Conservation (phyloP, 2,329 filamentous ascomycete species). For the Aspergillus alliaceus region DNA sequence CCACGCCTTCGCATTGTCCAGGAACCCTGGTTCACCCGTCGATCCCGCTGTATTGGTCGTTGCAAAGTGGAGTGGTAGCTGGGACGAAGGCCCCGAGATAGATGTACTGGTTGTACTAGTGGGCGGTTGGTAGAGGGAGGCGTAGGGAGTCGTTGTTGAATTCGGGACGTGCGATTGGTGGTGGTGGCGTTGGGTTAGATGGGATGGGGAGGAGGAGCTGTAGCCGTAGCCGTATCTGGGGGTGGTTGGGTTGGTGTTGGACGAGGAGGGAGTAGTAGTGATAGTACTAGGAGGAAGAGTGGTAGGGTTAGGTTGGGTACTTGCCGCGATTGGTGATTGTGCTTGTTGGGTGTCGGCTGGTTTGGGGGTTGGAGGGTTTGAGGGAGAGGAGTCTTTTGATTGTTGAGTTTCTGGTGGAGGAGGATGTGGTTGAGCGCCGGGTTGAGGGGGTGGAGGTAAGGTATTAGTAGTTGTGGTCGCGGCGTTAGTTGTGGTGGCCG, state of each 20-base stretch:
- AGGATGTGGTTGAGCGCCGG: conserved; percentile 29
- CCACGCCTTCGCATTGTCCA: conserved; percentile 45
- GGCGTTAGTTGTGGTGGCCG: conserved; percentile 28
- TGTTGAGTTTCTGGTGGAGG: conserved; percentile 3
- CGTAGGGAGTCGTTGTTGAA: conserved; percentile 27
- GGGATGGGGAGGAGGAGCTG: conserved; percentile 22
- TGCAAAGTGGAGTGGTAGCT: conserved; percentile 18
- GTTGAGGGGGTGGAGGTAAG: conserved; percentile 42
- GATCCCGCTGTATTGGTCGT: conserved; percentile 11
- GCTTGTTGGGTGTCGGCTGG: conserved; percentile 12
- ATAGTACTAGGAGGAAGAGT: neutral
- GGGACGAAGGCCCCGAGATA: neutral
- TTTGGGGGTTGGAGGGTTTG: conserved; percentile 21
- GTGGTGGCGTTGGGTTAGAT: conserved; percentile 7
- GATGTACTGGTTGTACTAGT: neutral
- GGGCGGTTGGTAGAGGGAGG: conserved; percentile 25
- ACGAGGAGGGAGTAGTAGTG: conserved; percentile 22
- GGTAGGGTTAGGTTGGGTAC: neutral
- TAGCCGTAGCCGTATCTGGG: conserved; percentile 23
- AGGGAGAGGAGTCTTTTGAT: conserved; percentile 4
- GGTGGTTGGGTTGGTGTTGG: conserved; percentile 10
- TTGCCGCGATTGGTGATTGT: neutral
- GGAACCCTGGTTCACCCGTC: conserved; percentile 28
- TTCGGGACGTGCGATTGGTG: conserved; percentile 15
- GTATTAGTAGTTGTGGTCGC: conserved; percentile 22